Percentiles rank a stretch among this genome's conserved stretches.
Conservation (phyloP, 1,284 basidiomycete species). For the Hypsizygus ulmarius region DNA sequence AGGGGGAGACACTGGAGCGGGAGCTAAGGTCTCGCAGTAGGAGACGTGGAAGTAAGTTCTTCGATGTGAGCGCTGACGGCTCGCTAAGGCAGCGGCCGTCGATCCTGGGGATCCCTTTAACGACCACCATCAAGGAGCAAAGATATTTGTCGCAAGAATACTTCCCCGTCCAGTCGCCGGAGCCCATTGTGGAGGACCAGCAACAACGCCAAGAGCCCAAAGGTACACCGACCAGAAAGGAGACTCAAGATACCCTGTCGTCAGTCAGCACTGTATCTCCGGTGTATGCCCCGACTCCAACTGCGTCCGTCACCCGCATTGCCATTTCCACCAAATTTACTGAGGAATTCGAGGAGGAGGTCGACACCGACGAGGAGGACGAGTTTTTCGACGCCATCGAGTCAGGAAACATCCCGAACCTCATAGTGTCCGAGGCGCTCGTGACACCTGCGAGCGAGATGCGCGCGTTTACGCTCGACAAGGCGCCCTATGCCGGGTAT, state of each 20-base stretch:
- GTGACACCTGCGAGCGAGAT: conserved; percentile 26
- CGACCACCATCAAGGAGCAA: neutral
- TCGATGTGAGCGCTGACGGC: conserved; percentile 30
- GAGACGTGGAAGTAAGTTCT: conserved; percentile 53
- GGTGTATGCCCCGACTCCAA: neutral
- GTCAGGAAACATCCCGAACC: conserved; percentile 70
- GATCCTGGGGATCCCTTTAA: neutral
- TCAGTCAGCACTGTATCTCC: neutral
- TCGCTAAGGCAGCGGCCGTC: conserved; percentile 22
- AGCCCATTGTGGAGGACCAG: neutral
- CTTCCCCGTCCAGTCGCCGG: neutral
- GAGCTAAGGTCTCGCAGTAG: conserved; percentile 69
- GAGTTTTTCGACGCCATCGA: conserved; percentile 99
- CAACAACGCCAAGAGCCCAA: neutral
- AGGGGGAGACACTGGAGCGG: conserved; percentile 83
- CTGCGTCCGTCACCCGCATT: neutral
- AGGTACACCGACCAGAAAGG: neutral
- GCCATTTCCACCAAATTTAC: conserved; percentile 12
- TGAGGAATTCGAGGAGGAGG: conserved; percentile 41
- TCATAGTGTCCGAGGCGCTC: conserved; percentile 66
- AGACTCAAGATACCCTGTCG: conserved; percentile 2
- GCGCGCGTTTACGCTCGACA: conserved; percentile 32
- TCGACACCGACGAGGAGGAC: conserved; percentile 86
- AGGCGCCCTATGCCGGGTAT: conserved; percentile 71
- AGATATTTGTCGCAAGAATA: neutral